phyloP scores from a whole-genome alignment of 1,139 yeast species.

The Debaryomycetaceae sp. region DNA sequence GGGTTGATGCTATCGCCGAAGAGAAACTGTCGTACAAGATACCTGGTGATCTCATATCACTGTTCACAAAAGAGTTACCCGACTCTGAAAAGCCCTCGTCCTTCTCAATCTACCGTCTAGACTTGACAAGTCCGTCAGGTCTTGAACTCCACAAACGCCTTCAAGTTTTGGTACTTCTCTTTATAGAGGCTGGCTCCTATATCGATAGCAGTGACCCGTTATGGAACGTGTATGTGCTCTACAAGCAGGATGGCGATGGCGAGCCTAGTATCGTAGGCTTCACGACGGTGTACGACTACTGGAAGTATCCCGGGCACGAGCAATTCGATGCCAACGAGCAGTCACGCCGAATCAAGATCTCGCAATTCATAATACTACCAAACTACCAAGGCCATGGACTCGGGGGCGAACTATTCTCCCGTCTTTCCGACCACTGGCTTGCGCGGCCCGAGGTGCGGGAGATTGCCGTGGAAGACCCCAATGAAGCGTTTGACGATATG shows the following conservation, averaged over 20 bases:
- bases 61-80: slow-evolving; percentile 15
- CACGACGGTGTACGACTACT: slow-evolving; percentile 74
- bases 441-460: slow-evolving; percentile 47
- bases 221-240: slow-evolving; percentile 57
- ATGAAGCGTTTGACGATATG: slow-evolving; percentile 83
- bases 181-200: slow-evolving; percentile 89
- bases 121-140: slow-evolving; percentile 29
- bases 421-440: slow-evolving; percentile 46
- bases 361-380: slow-evolving; percentile 81
- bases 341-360: slow-evolving; percentile 60
- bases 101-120: slow-evolving; percentile 22
- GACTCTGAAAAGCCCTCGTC: slow-evolving; percentile 7
- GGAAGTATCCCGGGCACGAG: slow-evolving; percentile 54
- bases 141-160: slow-evolving; percentile 54
- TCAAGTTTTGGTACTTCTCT: slow-evolving; percentile 69
- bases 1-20: slow-evolving; percentile 47
- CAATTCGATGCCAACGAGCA: slow-evolving; percentile 41
- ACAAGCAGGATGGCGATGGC: slow-evolving; percentile 31
- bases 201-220: slow-evolving; percentile 65
- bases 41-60: slow-evolving; percentile 38
- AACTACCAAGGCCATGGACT: slow-evolving; percentile 61
- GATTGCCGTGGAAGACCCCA: slow-evolving; percentile 90
- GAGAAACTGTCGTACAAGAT: slow-evolving; percentile 34
- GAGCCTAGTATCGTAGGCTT: slow-evolving; percentile 57
- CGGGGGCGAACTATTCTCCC: slow-evolving; percentile 57